These are phyloP conservation scores for Linnemannia hyalina DNA, from an alignment of 192 early-diverging fungal genomes.

Conservation along the genomic window DNA sequence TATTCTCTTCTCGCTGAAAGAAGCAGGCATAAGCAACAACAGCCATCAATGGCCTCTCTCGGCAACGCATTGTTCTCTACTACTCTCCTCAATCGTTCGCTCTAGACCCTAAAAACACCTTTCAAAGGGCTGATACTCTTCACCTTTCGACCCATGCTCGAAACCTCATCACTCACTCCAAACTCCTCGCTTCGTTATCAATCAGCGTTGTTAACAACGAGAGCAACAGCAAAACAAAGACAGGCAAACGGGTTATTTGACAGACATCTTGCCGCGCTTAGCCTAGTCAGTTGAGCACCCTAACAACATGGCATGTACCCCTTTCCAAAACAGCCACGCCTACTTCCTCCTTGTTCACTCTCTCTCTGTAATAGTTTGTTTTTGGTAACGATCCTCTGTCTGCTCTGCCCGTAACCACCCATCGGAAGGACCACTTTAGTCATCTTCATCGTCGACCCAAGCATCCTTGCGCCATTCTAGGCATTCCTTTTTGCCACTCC, in stretches of 20 bases:
- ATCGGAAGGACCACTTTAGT: conserved; percentile 3
- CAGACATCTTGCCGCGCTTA: neutral
- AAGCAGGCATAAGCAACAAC: neutral
- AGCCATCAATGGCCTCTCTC: neutral
- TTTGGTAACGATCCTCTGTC: neutral
- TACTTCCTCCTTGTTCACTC: neutral
- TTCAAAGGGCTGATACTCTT: too few species aligned
- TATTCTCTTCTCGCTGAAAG: neutral
- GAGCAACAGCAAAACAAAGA: neutral
- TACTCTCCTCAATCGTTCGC: neutral
- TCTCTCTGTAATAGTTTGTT: neutral
- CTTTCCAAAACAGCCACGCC: neutral
- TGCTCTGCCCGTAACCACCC: neutral
- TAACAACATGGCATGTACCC: neutral
- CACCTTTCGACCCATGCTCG: too few species aligned
- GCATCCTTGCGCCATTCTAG: conserved; percentile 4
- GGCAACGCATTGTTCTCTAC: neutral
- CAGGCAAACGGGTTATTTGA: conserved; percentile 3
- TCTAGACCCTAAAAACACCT: neutral
- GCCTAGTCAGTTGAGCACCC: neutral
- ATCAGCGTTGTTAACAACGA: neutral
- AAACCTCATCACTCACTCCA: neutral
- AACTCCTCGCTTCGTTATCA: neutral
- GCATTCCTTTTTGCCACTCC: neutral
- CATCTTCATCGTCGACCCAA: neutral